These are phyloP conservation scores for Tricholomella constricta DNA, from an alignment of 768 basidiomycete species.

Conservation along the genomic window DNA sequence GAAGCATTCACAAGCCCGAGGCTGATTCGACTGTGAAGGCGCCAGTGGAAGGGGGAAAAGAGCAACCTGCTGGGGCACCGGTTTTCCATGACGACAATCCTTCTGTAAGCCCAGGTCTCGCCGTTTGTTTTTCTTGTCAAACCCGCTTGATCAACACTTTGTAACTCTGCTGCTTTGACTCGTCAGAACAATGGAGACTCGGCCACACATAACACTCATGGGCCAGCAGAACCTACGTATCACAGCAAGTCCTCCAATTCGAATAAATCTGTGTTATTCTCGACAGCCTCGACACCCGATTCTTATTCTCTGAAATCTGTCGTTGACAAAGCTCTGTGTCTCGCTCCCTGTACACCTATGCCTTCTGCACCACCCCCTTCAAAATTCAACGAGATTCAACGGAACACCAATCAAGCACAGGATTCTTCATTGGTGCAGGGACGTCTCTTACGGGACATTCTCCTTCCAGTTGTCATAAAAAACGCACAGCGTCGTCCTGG, in stretches of 20 bases:
- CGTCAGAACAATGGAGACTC: conserved; percentile 1
- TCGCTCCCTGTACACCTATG: not conserved
- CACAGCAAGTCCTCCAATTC: not conserved
- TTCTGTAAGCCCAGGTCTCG: conserved; percentile 1
- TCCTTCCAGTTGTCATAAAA: conserved; percentile 19
- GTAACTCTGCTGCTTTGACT: not conserved
- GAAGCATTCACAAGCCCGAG: not conserved
- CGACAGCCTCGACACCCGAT: not conserved
- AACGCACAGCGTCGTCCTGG: conserved; percentile 18
- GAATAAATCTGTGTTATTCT: not conserved
- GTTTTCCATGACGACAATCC: not conserved
- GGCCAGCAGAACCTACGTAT: not conserved
- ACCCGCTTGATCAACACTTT: not conserved
- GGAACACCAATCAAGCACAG: not conserved
- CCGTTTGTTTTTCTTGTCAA: conserved; percentile 1
- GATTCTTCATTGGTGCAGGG: not conserved
- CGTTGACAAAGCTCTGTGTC: not conserved
- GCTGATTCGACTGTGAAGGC: not conserved
- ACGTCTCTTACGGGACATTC: conserved; percentile 6
- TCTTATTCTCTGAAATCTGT: not conserved
- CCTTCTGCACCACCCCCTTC: not conserved
- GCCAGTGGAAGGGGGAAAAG: not conserved
- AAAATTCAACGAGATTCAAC: not conserved
- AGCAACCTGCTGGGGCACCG: not conserved
- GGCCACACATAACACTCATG: not conserved